Evolutionary conservation across 164 flowering plant genomes (phyloP), one percentile per base, ranked within the genome.

Genomic region (Protea cynaroides): DNA sequence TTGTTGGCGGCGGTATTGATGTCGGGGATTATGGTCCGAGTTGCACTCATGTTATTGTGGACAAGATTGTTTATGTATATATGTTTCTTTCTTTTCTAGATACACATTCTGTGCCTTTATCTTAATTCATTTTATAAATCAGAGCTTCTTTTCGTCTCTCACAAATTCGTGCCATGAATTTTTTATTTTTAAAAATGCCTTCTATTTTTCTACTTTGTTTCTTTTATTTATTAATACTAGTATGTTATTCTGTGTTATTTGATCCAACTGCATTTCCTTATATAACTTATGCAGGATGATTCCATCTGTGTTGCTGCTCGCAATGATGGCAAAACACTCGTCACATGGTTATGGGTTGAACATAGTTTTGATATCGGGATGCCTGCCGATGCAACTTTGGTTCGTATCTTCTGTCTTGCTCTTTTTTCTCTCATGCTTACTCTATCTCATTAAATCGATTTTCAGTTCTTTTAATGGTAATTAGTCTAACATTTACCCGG

Each of bases 41-140:
- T 57, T 89, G 90, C 63, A 86, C 87, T 51, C 97, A 90, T 63
- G 87, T 95, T 3, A 86, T 92, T 61, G 96, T 95, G 1, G 88
- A 84, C 67, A 81, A 73, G 58, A 67, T 85, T 73, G 76, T 79
- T 63, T 80, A 81, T 78, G 98, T 93, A 76, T 72, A 84, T 69
- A 34, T 40, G 46, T 40, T 37, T 37, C 9, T 37, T 4, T 4
- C 9, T 37, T 37, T 37, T 37, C n/a, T n/a, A n/a, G n/a, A n/a
- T n/a, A n/a, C n/a, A n/a, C n/a, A 5, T 29, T 29, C 0, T 29
- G 34, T 29, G 34, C 34, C 34, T 29, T 29, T 29, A 29, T 29
- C 34, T 29, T 29, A 2, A 5, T 29, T 2, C 34, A 29, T 29
- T 29, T 5, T 29, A 29, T 5, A 29, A 29, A 29, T 29, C 34